A percentile compares a stretch with the other conserved stretches of the same genome.
Evolutionary conservation across 2,329 filamentous ascomycete species (phyloP).

Genomic region (Ceratocystis cubensis): DNA sequence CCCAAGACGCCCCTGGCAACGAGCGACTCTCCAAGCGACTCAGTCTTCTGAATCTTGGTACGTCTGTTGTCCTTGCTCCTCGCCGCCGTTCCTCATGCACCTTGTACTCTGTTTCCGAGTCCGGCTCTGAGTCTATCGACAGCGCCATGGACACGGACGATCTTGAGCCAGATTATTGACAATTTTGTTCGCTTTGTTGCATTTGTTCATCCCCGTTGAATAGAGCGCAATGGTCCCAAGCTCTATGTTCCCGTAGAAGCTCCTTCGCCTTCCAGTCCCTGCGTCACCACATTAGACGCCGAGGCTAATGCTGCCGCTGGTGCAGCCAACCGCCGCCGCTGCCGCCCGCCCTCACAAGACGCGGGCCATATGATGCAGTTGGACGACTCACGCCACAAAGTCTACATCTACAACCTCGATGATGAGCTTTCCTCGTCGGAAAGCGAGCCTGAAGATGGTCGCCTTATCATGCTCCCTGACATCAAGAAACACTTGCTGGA

Average conservation of each 20-base stretch:
- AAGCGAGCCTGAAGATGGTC: slow-evolving; percentile 40
- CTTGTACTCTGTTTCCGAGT: slow-evolving; percentile 16
- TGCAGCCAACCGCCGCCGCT: slow-evolving; percentile 23
- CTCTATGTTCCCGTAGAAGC: slow-evolving; percentile 53
- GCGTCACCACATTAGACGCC: slow-evolving; percentile 13
- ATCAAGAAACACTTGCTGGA: slow-evolving; percentile 67
- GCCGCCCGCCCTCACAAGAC: slow-evolving; percentile 20
- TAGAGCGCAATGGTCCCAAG: slow-evolving; percentile 50
- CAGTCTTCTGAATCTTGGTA: slow-evolving; percentile 72
- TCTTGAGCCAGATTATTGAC: slow-evolving; percentile 24
- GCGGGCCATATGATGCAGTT: slow-evolving; percentile 69
- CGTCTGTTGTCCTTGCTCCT: slow-evolving; percentile 24
- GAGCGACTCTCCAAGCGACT: slow-evolving; percentile 76
- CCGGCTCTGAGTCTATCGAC: slow-evolving; percentile 16
- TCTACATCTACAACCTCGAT: slow-evolving; percentile 86
- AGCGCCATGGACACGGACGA: slow-evolving; percentile 20
- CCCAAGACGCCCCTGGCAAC: slow-evolving; percentile 40
- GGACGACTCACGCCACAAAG: slow-evolving; percentile 73
- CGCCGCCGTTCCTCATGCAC: slow-evolving; percentile 14
- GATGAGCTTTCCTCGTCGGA: slow-evolving; percentile 61
- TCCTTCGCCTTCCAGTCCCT: slow-evolving; percentile 26
- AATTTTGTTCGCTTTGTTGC: slow-evolving; percentile 4
- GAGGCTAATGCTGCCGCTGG: slow-evolving; percentile 10
- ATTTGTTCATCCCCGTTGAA: slow-evolving; percentile 5
- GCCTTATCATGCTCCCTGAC: slow-evolving; percentile 68